These are phyloP conservation scores for Brachypodium distachyon DNA, from an alignment of 202 grass and related monocot species.

Conservation along the genomic window DNA sequence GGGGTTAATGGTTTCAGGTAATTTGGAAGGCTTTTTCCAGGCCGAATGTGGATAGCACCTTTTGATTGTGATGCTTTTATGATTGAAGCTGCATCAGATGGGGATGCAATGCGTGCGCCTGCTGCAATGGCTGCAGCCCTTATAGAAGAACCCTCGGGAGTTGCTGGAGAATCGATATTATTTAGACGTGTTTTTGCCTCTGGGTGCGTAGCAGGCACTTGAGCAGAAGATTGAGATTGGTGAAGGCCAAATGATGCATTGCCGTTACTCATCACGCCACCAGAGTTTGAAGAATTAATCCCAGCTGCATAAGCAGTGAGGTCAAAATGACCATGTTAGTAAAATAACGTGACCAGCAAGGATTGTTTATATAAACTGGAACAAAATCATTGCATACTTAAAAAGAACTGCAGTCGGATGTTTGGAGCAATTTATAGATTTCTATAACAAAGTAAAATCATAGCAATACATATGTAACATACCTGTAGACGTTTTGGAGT, in stretches of 20 bases:
- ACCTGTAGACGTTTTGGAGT: constrained; percentile 32
- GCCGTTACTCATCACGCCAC: constrained; percentile 10
- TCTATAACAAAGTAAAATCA: constrained; percentile 5
- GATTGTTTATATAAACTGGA: neutral
- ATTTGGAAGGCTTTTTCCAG: constrained; percentile 33
- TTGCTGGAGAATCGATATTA: neutral
- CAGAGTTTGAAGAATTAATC: constrained; percentile 24
- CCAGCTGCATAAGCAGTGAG: constrained; percentile 28
- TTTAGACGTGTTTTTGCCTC: constrained; percentile 8
- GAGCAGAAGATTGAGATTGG: constrained; percentile 19
- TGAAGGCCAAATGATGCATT: constrained; percentile 16
- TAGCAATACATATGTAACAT: constrained; percentile 1
- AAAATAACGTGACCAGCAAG: neutral
- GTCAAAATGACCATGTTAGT: neutral
- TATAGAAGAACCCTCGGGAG: constrained; percentile 32
- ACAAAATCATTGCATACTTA: neutral
- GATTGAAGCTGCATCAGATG: constrained; percentile 52
- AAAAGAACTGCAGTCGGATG: neutral
- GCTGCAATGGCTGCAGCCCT: constrained; percentile 53
- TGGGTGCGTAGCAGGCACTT: constrained; percentile 10
- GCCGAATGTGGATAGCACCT: constrained; percentile 39
- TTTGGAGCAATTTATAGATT: neutral
- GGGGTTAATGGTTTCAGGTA: constrained; percentile 43
- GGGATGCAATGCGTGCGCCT: constrained; percentile 41
- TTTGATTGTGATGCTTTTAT: constrained; percentile 53